A percentile compares a stretch with the other conserved stretches of the same genome.
Evolutionary conservation across 176 grass and related monocot genomes (phyloP).

Genomic region (Eragrostis curvula): DNA sequence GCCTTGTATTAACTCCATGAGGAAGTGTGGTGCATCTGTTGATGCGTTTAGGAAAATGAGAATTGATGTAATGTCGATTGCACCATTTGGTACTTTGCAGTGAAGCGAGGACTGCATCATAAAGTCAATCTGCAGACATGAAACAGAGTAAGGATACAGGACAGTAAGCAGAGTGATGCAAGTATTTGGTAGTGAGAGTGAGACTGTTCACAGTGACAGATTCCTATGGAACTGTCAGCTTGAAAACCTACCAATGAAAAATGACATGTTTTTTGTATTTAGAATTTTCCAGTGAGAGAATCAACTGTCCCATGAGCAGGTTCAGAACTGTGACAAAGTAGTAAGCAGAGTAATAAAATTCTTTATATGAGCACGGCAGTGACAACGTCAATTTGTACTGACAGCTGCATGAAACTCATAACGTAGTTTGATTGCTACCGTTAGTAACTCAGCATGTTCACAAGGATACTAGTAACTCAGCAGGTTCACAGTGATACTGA

Average conservation of each 20-base stretch:
- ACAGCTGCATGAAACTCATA: background rate
- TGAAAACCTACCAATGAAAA: background rate
- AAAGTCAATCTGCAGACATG: conserved; percentile 77
- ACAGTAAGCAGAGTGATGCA: background rate
- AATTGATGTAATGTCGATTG: conserved; percentile 68
- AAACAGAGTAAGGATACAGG: background rate
- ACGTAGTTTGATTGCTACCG: background rate
- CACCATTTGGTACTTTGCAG: conserved; percentile 71
- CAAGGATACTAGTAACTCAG: too few relatives aligned
- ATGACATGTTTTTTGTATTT: background rate
- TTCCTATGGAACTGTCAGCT: background rate
- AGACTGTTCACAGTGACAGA: background rate
- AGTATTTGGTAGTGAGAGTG: background rate
- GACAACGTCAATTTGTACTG: background rate
- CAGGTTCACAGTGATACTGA: background rate
- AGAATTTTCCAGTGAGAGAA: background rate
- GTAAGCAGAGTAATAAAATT: background rate
- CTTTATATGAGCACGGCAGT: background rate
- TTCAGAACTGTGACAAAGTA: background rate
- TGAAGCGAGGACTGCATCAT: conserved; percentile 83
- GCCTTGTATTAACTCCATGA: conserved; percentile 68
- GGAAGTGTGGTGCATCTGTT: conserved; percentile 69
- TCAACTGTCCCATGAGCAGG: background rate
- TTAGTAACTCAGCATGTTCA: too few relatives aligned
- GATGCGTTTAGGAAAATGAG: conserved; percentile 53